phyloP scores from a whole-genome alignment of 352 stramenopile genomes.

The Phytophthora lateralis region DNA sequence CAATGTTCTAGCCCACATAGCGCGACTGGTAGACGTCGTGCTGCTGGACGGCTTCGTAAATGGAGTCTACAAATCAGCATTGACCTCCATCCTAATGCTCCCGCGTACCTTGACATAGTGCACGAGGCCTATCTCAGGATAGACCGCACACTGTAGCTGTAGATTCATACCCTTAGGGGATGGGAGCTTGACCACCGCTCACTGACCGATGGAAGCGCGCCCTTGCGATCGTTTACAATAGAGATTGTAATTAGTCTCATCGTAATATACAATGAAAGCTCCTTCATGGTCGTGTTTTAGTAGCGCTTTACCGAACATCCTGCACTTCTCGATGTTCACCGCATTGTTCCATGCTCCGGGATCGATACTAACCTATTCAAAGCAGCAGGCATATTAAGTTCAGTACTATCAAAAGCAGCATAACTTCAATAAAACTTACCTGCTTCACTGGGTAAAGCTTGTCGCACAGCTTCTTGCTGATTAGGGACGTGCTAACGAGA shows the following conservation, averaged over 20 bases:
- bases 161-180: not conserved
- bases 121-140: not conserved
- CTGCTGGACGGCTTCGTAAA: not conserved
- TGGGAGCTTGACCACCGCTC: not conserved
- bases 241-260: not conserved
- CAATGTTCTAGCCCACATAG: not conserved
- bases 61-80: not conserved
- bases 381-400: too few species aligned
- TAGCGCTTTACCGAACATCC: not conserved
- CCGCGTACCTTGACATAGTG: not conserved
- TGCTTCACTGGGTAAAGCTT: slow-evolving; percentile 3
- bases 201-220: not conserved
- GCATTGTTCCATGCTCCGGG: not conserved
- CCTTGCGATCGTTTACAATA: not conserved
- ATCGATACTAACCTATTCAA: not conserved
- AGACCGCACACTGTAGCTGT: not conserved
- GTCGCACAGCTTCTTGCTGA: slow-evolving; percentile 3
- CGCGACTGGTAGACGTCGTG: not conserved
- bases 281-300: not conserved
- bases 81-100: not conserved
- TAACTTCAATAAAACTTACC: not conserved
- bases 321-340: not conserved
- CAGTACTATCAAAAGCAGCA: not conserved
- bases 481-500: not conserved
- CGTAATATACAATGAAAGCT: not conserved